Base-by-base conservation (phyloP, 257 asterid species). In the Sherardia arvensis region DNA sequence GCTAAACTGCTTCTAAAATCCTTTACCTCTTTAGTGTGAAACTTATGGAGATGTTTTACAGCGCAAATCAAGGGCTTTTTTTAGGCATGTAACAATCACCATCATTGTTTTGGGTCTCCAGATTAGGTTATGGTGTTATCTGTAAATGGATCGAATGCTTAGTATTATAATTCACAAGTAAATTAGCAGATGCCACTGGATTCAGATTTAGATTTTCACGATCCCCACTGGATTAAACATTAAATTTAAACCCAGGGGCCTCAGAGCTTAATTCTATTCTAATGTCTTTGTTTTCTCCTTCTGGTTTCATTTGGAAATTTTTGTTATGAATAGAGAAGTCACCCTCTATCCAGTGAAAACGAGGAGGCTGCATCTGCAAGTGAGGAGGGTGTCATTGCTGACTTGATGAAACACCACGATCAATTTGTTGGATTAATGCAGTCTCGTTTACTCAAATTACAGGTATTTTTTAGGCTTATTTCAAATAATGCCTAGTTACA, bases 371-470 rank as follows among this genome's bases (percentile, higher is more conserved):
- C 75, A 65, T 75, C 87, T 75, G 71, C 81, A 53, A 81, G 81
- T 64, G 91, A 92, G 57, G 99, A 90, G 79, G 96, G 80, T 75
- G 78, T 77, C 48, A 79, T 90, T 75, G 80, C 86, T 61, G 88
- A 84, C 76, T 34, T 90, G 81, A 79, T 93, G 83, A 88, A 90
- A 69, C 78, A 72, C 71, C 99, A 93, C 32, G 82, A 75, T 65
- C 92, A 82, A 64, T 93, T 93, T 74, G 73, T 85, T 59, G 83
- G 94, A 72, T 85, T 92, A 73, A 87, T 93, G 97, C 90, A 77
- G 64, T 74, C 97, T 71, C 97, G 97, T 62, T 72, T 93, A 68
- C 79, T 85, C 61, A 93, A 93, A 81, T 78, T 93, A 66, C 93
- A 93, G 96, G 99, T 90, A 80, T 53, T 73, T 36, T 53, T 47